These are phyloP conservation scores for Fraxinus latifolia DNA, from an alignment of 305 asterid genomes.

Conservation along the genomic window DNA sequence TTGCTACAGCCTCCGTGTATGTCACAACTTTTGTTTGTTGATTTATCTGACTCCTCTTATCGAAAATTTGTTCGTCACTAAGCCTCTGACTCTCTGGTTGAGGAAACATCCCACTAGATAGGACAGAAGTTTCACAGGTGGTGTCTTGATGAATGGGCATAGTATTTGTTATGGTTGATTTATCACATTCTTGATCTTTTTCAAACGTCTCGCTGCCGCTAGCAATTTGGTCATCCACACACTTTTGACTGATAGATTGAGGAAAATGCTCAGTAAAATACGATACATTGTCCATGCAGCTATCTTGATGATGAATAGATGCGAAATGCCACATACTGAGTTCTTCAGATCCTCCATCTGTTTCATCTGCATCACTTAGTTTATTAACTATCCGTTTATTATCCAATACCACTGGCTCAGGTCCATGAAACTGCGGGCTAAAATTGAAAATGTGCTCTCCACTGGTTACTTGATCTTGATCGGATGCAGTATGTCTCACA, in stretches of 20 bases:
- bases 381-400: constrained; percentile 23
- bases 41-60: constrained; percentile 22
- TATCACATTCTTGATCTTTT: constrained; percentile 28
- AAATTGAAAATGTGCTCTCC: constrained; percentile 35
- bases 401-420: constrained; percentile 29
- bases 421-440: constrained; percentile 22
- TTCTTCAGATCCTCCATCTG: constrained; percentile 22
- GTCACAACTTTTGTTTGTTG: constrained; percentile 27
- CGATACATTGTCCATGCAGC: constrained; percentile 22
- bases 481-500: constrained; percentile 22
- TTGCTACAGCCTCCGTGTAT: constrained; percentile 19
- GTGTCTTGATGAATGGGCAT: constrained; percentile 25
- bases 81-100: constrained; percentile 19
- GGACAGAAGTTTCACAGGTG: constrained; percentile 15
- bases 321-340: constrained; percentile 15
- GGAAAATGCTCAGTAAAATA: constrained; percentile 13
- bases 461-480: constrained; percentile 25
- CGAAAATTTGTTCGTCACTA: constrained; percentile 21
- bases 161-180: constrained; percentile 15
- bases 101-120: constrained; percentile 18
- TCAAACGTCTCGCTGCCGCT: constrained; percentile 20
- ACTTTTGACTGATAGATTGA: constrained; percentile 7
- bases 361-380: constrained; percentile 18
- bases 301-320: constrained; percentile 21
- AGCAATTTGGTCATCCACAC: constrained; percentile 29